A percentile compares a stretch with the other conserved stretches of the same genome.
These are phyloP conservation scores for Rutstroemia sydowiana DNA, from an alignment of 2,329 filamentous ascomycete species.

Conservation along the genomic window DNA sequence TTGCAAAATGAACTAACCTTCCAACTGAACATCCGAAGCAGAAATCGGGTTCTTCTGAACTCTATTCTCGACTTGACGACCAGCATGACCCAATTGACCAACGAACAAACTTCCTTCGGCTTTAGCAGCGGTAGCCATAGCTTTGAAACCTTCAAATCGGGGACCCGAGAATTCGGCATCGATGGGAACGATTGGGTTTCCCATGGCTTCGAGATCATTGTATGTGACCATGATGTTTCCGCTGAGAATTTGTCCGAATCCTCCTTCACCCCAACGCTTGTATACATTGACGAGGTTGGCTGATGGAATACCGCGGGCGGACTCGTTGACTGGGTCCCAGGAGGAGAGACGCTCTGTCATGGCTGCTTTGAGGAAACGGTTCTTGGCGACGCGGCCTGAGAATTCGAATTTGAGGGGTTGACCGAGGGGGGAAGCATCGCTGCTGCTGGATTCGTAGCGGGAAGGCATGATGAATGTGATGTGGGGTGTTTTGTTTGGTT, in stretches of 20 bases:
- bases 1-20: conserved; percentile 27
- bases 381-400: conserved; percentile 48
- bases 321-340: conserved; percentile 46
- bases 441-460: conserved; percentile 22
- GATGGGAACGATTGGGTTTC: conserved; percentile 52
- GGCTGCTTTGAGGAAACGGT: conserved; percentile 60
- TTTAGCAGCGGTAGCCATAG: conserved; percentile 47
- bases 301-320: conserved; percentile 46
- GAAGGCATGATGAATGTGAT: conserved; percentile 17
- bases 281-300: conserved; percentile 50
- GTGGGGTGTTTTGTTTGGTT: background rate
- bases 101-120: conserved; percentile 50
- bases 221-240: conserved; percentile 60
- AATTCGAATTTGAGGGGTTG: conserved; percentile 43
- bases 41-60: conserved; percentile 35
- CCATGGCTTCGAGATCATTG: conserved; percentile 47
- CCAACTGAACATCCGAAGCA: conserved; percentile 34
- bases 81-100: conserved; percentile 55
- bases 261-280: conserved; percentile 52
- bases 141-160: conserved; percentile 52
- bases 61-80: conserved; percentile 33
- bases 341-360: conserved; percentile 59
- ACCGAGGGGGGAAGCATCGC: conserved; percentile 33
- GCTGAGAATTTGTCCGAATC: conserved; percentile 48
- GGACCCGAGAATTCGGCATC: conserved; percentile 44